Evolutionary conservation across 139 green algal species (phyloP).

Genomic region (Asterochloris sp.): DNA sequence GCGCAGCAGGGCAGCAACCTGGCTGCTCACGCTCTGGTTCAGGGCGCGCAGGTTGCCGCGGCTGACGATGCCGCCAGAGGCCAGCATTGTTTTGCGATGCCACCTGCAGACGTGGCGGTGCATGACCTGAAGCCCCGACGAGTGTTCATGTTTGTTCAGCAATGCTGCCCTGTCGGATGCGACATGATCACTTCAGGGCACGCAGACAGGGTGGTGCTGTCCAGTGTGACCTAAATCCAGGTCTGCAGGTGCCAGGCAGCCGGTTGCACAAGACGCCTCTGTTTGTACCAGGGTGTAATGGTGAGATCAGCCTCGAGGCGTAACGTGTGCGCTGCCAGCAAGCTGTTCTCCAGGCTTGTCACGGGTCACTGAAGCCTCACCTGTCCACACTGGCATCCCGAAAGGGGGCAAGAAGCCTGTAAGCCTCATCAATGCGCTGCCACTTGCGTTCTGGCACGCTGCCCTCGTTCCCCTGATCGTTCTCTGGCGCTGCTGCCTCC

Average conservation of each 20-base stretch:
- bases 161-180: no score
- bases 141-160: background rate
- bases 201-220: no score
- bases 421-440: constrained; percentile 15
- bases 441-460: background rate
- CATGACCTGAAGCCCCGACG: background rate
- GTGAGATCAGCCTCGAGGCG: no score
- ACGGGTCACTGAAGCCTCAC: background rate
- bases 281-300: no score
- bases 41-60: constrained; percentile 55
- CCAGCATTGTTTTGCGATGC: constrained; percentile 34
- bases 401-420: constrained; percentile 15
- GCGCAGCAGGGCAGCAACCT: constrained; percentile 29
- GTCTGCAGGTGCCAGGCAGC: no score
- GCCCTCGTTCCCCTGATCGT: background rate
- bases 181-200: no score
- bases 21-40: constrained; percentile 61
- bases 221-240: no score
- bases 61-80: constrained; percentile 19
- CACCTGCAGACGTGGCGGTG: background rate
- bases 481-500: background rate
- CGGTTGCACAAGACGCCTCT: no score
- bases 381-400: constrained; percentile 9
- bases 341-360: background rate
- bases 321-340: no score